Conservation (phyloP, 306 rosid genomes). For the Cicer judaicum region DNA sequence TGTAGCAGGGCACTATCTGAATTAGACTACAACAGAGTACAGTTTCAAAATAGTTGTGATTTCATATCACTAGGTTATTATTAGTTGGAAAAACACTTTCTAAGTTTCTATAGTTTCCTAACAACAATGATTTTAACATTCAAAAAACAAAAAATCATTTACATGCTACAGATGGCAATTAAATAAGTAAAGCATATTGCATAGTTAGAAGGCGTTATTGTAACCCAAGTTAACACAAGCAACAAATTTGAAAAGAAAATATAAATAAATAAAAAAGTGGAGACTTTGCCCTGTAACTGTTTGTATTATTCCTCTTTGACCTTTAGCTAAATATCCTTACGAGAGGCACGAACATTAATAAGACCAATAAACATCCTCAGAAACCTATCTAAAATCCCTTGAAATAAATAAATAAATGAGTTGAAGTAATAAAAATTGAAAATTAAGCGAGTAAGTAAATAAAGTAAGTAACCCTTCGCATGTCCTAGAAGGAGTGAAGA, state of each 20-base stretch:
- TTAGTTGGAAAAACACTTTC: neutral
- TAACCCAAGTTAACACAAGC: neutral
- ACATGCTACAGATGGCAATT: neutral
- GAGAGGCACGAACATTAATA: slow-evolving; percentile 84
- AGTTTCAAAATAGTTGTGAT: neutral
- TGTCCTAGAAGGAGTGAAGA: slow-evolving; percentile 81
- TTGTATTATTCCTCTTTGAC: slow-evolving; percentile 98
- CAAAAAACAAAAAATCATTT: neutral
- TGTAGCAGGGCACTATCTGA: neutral
- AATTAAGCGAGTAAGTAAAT: neutral
- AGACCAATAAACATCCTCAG: slow-evolving; percentile 96
- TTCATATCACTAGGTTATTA: neutral
- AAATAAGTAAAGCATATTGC: neutral
- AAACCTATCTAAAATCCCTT: slow-evolving; percentile 60
- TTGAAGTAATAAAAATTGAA: neutral
- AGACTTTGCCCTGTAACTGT: slow-evolving; percentile 68
- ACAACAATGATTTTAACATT: neutral
- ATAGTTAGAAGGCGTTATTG: neutral
- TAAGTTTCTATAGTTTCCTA: neutral
- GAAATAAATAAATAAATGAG: neutral
- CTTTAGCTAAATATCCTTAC: slow-evolving; percentile 87
- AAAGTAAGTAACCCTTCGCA: slow-evolving; percentile 61
- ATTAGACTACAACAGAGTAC: neutral
- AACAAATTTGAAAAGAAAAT: neutral
- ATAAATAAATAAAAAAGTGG: no score